Conservation (phyloP, 805 yeast genomes). For the Myxozyma kluyveri region DNA sequence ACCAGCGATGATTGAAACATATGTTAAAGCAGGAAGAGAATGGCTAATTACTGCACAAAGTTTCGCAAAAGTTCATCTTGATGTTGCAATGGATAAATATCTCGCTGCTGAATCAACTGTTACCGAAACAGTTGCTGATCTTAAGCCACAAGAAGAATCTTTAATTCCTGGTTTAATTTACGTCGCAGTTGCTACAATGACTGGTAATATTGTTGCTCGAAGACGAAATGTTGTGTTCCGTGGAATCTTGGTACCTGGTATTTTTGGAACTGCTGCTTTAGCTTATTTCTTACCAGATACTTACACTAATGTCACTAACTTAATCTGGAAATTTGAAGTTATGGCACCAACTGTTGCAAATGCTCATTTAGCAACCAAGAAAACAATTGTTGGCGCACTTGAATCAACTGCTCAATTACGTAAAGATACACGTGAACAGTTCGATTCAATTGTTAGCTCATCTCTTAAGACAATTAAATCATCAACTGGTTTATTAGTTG, state of each 20-base stretch:
- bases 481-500: constrained; percentile 67
- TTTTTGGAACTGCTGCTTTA: constrained; percentile 63
- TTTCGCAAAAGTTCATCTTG: constrained; percentile 36
- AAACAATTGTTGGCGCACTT: constrained; percentile 43
- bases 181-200: constrained; percentile 61
- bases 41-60: constrained; percentile 38
- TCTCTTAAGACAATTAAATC: constrained; percentile 49
- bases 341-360: constrained; percentile 51
- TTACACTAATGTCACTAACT: constrained; percentile 55
- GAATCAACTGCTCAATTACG: constrained; percentile 30
- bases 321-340: constrained; percentile 60
- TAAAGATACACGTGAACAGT: constrained; percentile 43
- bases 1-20: constrained; percentile 17
- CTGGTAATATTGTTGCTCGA: constrained; percentile 73
- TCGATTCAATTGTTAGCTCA: constrained; percentile 37
- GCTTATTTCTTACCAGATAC: constrained; percentile 71
- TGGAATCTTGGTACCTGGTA: constrained; percentile 51
- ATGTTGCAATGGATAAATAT: constrained; percentile 50
- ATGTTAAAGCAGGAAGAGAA: constrained; percentile 14
- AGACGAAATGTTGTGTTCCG: constrained; percentile 58
- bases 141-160: constrained; percentile 66
- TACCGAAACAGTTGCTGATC: constrained; percentile 57
- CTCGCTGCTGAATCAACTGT: constrained; percentile 62
- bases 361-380: constrained; percentile 53
- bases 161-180: constrained; percentile 70